Conservation (phyloP, 108 stramenopile genomes). For the Cyclotella atomus region DNA sequence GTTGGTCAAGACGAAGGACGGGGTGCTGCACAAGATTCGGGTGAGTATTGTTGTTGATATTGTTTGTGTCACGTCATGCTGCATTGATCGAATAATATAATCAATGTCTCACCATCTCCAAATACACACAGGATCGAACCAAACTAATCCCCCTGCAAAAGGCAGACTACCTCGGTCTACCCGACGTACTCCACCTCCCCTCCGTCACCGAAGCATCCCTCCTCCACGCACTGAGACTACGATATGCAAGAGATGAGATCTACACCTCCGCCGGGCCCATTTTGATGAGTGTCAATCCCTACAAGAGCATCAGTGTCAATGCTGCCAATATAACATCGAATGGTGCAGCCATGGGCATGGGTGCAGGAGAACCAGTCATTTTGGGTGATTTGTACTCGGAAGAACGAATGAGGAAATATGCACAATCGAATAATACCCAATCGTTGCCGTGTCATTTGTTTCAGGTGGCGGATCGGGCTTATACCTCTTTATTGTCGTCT, state of each 20-base stretch:
- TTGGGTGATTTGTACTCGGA: conserved; percentile 76
- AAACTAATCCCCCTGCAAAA: conserved; percentile 59
- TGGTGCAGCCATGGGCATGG: not conserved
- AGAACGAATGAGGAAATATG: conserved; percentile 68
- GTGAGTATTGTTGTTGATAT: not conserved
- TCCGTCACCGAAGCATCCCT: conserved; percentile 85
- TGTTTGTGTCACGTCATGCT: not conserved
- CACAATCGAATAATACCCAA: too few relatives aligned
- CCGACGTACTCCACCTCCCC: conserved; percentile 85
- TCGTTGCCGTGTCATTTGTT: conserved; percentile 83
- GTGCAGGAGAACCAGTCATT: not conserved
- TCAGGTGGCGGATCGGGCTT: conserved; percentile 88
- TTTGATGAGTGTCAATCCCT: conserved; percentile 96
- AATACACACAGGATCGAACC: conserved; percentile 52
- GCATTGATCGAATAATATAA: not conserved
- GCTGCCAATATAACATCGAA: conserved; percentile 1
- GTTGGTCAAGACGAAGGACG: conserved; percentile 85
- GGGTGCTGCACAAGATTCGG: conserved; percentile 79
- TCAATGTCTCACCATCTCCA: not conserved
- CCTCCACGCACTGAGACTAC: conserved; percentile 84
- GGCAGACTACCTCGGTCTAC: conserved; percentile 76
- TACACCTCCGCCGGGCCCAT: conserved; percentile 97
- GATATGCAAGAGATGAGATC: conserved; percentile 89
- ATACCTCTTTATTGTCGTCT: conserved; percentile 67
- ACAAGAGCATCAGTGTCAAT: conserved; percentile 62